Conservation (phyloP, 768 basidiomycete species). For the Baorangia bicolor region DNA sequence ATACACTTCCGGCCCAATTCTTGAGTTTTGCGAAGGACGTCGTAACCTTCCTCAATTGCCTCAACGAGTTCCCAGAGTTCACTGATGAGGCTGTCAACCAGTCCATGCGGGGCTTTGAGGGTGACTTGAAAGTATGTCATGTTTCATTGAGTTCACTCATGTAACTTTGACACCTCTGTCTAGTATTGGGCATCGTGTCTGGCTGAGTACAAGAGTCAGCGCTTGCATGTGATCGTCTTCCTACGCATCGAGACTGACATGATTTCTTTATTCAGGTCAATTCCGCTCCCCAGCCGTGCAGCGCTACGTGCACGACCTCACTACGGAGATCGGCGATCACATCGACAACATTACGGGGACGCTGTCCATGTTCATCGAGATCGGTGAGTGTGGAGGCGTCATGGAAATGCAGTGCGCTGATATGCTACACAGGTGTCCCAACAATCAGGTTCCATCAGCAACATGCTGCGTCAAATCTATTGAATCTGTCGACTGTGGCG, state of each 20-base stretch:
- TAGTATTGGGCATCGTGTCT: constrained; percentile 58
- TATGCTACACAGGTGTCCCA: constrained; percentile 45
- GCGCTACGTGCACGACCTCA: constrained; percentile 53
- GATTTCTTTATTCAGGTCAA: constrained; percentile 36
- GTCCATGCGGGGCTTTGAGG: constrained; percentile 49
- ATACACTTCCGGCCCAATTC: constrained; percentile 47
- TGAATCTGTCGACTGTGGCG: constrained; percentile 52
- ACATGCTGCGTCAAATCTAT: constrained; percentile 46
- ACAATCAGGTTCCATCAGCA: constrained; percentile 56
- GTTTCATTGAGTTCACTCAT: not conserved
- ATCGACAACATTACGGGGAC: constrained; percentile 51
- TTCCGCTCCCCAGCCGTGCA: constrained; percentile 53
- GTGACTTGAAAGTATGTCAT: constrained; percentile 44
- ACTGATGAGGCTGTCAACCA: constrained; percentile 51
- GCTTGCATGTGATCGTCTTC: not conserved
- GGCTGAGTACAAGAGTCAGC: constrained; percentile 44
- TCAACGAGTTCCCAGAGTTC: constrained; percentile 59
- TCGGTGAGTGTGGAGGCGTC: constrained; percentile 39
- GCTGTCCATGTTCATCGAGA: constrained; percentile 52
- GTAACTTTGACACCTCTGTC: constrained; percentile 11
- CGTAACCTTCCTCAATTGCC: constrained; percentile 49
- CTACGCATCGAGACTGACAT: constrained; percentile 5
- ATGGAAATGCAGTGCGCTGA: constrained; percentile 23
- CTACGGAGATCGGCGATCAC: constrained; percentile 52
- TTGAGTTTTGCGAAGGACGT: constrained; percentile 48